Conservation (phyloP, 1,139 yeast species). For the Suhomyces choctaworum region DNA sequence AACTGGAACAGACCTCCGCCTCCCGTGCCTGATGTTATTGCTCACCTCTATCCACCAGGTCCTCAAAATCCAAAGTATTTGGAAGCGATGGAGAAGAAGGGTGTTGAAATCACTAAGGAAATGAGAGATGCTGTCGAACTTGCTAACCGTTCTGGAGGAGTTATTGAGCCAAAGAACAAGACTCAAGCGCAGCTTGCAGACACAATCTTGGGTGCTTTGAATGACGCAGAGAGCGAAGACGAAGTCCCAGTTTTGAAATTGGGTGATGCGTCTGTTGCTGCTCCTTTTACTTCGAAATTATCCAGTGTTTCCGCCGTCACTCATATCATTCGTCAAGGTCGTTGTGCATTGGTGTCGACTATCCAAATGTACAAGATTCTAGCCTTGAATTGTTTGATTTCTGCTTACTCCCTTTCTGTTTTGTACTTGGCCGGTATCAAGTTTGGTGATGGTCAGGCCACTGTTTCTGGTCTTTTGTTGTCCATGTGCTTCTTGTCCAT, state of each 20-base stretch:
- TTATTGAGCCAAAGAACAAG: slow-evolving; percentile 32
- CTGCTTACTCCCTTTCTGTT: slow-evolving; percentile 93
- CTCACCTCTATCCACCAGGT: slow-evolving; percentile 96
- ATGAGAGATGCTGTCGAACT: slow-evolving; percentile 58
- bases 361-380: slow-evolving; percentile 98
- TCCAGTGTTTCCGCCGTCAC: slow-evolving; percentile 92
- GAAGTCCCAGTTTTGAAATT: slow-evolving; percentile 92
- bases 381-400: slow-evolving; percentile 94
- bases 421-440: slow-evolving; percentile 96
- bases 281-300: slow-evolving; percentile 95
- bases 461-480: slow-evolving; percentile 85
- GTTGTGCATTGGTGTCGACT: slow-evolving; percentile 96
- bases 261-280: slow-evolving; percentile 99
- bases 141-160: slow-evolving; percentile 43
- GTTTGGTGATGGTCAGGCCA: slow-evolving; percentile 96
- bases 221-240: slow-evolving; percentile 69
- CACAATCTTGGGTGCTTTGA: slow-evolving; percentile 66
- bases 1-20: slow-evolving; percentile 86
- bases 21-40: slow-evolving; percentile 82
- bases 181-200: slow-evolving; percentile 65
- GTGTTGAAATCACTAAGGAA: slow-evolving; percentile 70
- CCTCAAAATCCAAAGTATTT: slow-evolving; percentile 86
- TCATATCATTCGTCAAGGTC: slow-evolving; percentile 94
- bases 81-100: slow-evolving; percentile 80
- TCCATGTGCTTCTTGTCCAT: slow-evolving; percentile 95